A percentile compares a stretch with the other conserved stretches of the same genome.
Conservation (phyloP, 1,284 basidiomycete genomes). For the Serendipita sp. region DNA sequence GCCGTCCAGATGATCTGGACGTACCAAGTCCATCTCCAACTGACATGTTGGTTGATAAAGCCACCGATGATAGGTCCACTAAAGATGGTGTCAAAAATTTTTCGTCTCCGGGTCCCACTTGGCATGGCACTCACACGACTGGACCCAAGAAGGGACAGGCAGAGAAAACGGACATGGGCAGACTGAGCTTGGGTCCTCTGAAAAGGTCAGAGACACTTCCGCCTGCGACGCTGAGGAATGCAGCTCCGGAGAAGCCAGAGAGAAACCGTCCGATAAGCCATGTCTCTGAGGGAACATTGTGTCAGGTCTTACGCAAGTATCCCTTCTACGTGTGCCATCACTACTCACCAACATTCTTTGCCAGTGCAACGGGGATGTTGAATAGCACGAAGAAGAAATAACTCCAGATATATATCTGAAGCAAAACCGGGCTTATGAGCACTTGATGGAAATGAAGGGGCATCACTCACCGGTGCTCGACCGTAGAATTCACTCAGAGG, state of each 20-base stretch:
- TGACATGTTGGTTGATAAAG: constrained; percentile 28
- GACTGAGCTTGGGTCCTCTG: constrained; percentile 48
- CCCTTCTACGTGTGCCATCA: not conserved
- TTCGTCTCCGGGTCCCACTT: not conserved
- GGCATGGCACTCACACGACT: constrained; percentile 19
- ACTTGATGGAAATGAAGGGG: not conserved
- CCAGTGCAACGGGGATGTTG: constrained; percentile 1
- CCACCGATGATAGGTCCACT: constrained; percentile 22
- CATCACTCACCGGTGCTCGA: not conserved
- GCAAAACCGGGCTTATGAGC: not conserved
- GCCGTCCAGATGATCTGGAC: constrained; percentile 51
- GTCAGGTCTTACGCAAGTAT: not conserved
- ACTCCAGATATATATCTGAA: not conserved
- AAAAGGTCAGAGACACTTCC: constrained; percentile 70
- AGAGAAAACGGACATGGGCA: constrained; percentile 64
- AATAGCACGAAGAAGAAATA: constrained; percentile 1
- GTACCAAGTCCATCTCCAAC: constrained; percentile 73
- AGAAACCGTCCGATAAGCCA: constrained; percentile 49
- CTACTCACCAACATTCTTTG: not conserved
- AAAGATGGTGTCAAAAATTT: constrained; percentile 26
- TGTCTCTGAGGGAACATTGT: constrained; percentile 6
- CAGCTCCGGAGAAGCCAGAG: constrained; percentile 48
- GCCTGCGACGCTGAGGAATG: constrained; percentile 69
- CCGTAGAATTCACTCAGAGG: constrained; percentile 1
- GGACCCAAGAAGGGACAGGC: constrained; percentile 61